Evolutionary conservation across 2,329 filamentous ascomycete species (phyloP).

Genomic region (Exophiala oligosperma): DNA sequence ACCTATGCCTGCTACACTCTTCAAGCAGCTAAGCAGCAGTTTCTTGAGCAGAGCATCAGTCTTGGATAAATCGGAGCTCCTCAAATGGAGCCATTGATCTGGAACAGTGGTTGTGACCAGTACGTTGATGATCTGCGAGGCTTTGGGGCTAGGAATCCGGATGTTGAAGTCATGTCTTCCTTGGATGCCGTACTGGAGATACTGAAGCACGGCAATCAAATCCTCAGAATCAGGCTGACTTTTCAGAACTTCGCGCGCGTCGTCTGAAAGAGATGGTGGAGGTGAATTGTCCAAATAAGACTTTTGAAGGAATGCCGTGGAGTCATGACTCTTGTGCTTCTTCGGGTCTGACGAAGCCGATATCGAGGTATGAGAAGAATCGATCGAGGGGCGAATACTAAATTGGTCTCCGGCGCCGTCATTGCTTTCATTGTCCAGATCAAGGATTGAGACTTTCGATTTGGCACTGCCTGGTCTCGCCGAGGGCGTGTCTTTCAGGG

Average conservation of each 20-base stretch:
- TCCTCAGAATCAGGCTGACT: slow-evolving; percentile 62
- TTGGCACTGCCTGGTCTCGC: slow-evolving; percentile 12
- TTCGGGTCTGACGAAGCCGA: slow-evolving; percentile 6
- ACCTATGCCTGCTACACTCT: slow-evolving; percentile 74
- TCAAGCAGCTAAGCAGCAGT: slow-evolving; percentile 63
- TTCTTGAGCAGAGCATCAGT: slow-evolving; percentile 37
- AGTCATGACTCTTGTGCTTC: slow-evolving; percentile 23
- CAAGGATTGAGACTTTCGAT: slow-evolving; percentile 25
- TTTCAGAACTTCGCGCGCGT: slow-evolving; percentile 61
- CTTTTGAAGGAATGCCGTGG: slow-evolving; percentile 26
- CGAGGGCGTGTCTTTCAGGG: slow-evolving; percentile 17
- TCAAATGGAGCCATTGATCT: slow-evolving; percentile 69
- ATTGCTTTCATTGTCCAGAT: slow-evolving; percentile 12
- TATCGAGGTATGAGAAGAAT: slow-evolving; percentile 37
- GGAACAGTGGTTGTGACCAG: slow-evolving; percentile 74
- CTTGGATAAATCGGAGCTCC: slow-evolving; percentile 7
- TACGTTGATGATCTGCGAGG: slow-evolving; percentile 72
- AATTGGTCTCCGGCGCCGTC: slow-evolving; percentile 12
- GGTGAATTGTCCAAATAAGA: slow-evolving; percentile 21
- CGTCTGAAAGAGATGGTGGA: slow-evolving; percentile 37
- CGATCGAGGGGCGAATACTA: slow-evolving; percentile 17
- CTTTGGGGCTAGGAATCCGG: slow-evolving; percentile 62
- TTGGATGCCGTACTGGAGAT: slow-evolving; percentile 44
- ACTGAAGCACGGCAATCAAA: slow-evolving; percentile 55
- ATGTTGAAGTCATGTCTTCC: slow-evolving; percentile 48